Evolutionary conservation across 768 basidiomycete species (phyloP).

Genomic region (Suillus clintonianus): DNA sequence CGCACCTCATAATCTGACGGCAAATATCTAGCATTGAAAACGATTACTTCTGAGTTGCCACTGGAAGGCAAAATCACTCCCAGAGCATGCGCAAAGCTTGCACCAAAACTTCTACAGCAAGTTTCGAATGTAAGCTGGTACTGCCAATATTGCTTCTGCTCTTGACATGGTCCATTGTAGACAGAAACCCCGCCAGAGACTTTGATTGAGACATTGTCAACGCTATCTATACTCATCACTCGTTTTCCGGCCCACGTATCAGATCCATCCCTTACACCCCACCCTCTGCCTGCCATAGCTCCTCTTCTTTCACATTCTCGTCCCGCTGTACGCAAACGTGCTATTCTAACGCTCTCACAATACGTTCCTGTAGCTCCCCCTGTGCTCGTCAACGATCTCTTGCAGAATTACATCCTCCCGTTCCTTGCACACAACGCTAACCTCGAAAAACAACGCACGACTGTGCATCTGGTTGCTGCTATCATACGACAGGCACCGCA

Average conservation of each 20-base stretch:
- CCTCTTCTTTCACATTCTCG: conserved; percentile 75
- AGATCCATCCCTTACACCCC: conserved; percentile 50
- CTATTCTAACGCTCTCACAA: conserved; percentile 83
- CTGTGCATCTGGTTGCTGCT: conserved; percentile 77
- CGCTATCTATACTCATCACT: conserved; percentile 84
- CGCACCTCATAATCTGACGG: background rate
- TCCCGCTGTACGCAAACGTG: conserved; percentile 89
- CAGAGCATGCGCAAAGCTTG: conserved; percentile 80
- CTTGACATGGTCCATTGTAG: conserved; percentile 35
- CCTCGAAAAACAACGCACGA: conserved; percentile 74
- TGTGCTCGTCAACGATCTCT: conserved; percentile 59
- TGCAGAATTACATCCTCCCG: conserved; percentile 60
- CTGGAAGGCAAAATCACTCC: conserved; percentile 77
- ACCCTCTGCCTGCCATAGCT: conserved; percentile 66
- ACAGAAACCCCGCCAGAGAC: conserved; percentile 75
- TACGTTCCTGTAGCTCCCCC: conserved; percentile 75
- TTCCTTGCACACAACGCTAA: conserved; percentile 53
- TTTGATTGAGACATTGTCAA: conserved; percentile 79
- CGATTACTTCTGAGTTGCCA: conserved; percentile 89
- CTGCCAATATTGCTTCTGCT: background rate
- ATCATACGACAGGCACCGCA: conserved; percentile 74
- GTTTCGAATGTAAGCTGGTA: conserved; percentile 62
- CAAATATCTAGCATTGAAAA: conserved; percentile 75
- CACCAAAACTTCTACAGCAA: conserved; percentile 80
- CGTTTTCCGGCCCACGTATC: conserved; percentile 77